Percentiles rank a stretch among this genome's conserved stretches.
Evolutionary conservation across 176 grass and related monocot genomes (phyloP).

Genomic region (Paspalum vaginatum): DNA sequence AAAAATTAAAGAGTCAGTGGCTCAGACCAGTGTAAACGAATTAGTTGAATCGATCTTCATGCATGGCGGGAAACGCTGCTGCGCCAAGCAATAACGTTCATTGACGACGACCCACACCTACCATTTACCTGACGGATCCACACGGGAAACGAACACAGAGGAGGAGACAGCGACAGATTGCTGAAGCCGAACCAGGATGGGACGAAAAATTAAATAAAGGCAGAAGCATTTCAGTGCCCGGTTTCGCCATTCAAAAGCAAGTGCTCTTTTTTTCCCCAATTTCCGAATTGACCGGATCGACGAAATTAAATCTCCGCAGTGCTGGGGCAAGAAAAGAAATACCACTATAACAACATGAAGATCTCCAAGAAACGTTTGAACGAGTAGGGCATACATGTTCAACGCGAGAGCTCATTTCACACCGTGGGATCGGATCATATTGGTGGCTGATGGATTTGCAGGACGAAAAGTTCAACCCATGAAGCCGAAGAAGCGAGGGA

Average conservation of each 20-base stretch:
- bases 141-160: neutral
- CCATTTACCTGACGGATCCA: neutral
- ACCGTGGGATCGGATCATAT: neutral
- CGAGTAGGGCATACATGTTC: neutral
- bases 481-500: neutral
- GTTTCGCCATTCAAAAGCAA: neutral
- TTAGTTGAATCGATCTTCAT: too few species aligned
- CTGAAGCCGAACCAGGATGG: neutral
- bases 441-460: too few species aligned
- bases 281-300: too few species aligned
- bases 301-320: too few species aligned
- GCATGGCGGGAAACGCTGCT: neutral
- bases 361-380: neutral
- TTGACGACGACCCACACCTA: constrained; percentile 40
- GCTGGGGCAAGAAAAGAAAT: too few species aligned
- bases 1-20: too few species aligned
- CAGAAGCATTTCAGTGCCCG: neutral
- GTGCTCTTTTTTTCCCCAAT: too few species aligned
- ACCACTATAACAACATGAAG: too few species aligned
- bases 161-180: neutral
- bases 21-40: too few species aligned
- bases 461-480: neutral
- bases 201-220: too few species aligned
- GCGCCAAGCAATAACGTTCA: neutral
- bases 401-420: neutral